A percentile compares a stretch with the other conserved stretches of the same genome.
These are phyloP conservation scores for Melaleuca quinquenervia DNA, from an alignment of 345 rosid genomes.

Conservation along the genomic window DNA sequence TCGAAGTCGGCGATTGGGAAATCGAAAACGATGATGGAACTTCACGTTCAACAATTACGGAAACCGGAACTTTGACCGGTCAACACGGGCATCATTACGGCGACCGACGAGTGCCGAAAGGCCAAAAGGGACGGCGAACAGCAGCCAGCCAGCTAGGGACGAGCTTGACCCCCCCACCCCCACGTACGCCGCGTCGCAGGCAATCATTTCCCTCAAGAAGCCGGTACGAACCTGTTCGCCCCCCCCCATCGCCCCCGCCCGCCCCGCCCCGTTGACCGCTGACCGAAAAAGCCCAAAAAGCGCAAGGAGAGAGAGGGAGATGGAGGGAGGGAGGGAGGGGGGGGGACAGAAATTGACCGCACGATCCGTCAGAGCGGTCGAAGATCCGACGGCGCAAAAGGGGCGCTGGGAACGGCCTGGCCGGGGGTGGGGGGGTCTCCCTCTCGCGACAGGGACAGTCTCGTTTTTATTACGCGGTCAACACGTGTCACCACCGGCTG, in stretches of 20 bases:
- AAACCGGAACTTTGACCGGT: not conserved
- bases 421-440: not conserved
- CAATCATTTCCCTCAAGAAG: not conserved
- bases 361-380: not conserved
- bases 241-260: not conserved
- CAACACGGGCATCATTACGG: not conserved
- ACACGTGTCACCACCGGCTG: constrained; percentile 24
- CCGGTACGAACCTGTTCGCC: not conserved
- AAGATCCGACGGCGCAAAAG: not conserved
- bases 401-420: not conserved
- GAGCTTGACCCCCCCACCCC: not conserved
- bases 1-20: not conserved
- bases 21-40: not conserved
- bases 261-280: not conserved
- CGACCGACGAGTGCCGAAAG: not conserved
- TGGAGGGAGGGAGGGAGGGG: not conserved
- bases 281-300: not conserved
- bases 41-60: not conserved
- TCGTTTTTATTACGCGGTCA: constrained; percentile 6
- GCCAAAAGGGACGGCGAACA: not conserved
- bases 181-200: not conserved
- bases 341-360: not conserved
- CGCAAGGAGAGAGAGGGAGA: not conserved
- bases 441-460: not conserved
- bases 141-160: not conserved